phyloP scores from a whole-genome alignment of 331 rosid species.

The Spiraea crenata region DNA sequence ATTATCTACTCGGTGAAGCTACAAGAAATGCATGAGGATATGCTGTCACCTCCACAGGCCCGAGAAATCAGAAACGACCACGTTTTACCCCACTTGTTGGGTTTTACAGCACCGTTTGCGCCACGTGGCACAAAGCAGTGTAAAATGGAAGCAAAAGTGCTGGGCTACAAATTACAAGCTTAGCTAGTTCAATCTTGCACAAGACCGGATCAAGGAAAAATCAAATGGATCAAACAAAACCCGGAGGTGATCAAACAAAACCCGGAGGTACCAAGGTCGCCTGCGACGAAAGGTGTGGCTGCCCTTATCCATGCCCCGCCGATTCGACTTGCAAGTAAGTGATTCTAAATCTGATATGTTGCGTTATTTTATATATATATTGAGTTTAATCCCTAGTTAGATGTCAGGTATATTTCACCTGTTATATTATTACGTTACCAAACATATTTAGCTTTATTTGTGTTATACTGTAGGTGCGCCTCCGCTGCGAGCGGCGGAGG shows the following conservation, averaged over 20 bases:
- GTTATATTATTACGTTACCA: neutral
- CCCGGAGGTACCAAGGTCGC: neutral
- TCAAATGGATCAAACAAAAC: neutral
- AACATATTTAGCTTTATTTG: neutral
- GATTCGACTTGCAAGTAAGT: conserved; percentile 48
- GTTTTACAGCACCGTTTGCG: neutral
- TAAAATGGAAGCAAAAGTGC: neutral
- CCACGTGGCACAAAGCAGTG: neutral
- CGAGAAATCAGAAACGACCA: neutral
- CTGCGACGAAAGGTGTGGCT: conserved; percentile 52
- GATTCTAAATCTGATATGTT: too few species aligned
- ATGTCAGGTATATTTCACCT: too few species aligned
- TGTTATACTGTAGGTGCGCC: conserved; percentile 12
- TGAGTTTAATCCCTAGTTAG: too few species aligned
- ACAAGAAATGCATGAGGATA: conserved; percentile 9
- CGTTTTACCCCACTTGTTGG: neutral
- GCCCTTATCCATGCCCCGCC: conserved; percentile 51
- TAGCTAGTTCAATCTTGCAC: neutral
- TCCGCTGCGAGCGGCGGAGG: conserved; percentile 1
- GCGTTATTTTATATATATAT: neutral
- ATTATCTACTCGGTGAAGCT: conserved; percentile 5
- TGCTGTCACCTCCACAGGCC: neutral
- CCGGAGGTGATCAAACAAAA: conserved; percentile 3
- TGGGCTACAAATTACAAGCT: neutral
- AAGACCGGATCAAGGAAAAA: too few species aligned